Base-by-base conservation (phyloP, 139 green algal genomes). In the Chlorella sp. region DNA sequence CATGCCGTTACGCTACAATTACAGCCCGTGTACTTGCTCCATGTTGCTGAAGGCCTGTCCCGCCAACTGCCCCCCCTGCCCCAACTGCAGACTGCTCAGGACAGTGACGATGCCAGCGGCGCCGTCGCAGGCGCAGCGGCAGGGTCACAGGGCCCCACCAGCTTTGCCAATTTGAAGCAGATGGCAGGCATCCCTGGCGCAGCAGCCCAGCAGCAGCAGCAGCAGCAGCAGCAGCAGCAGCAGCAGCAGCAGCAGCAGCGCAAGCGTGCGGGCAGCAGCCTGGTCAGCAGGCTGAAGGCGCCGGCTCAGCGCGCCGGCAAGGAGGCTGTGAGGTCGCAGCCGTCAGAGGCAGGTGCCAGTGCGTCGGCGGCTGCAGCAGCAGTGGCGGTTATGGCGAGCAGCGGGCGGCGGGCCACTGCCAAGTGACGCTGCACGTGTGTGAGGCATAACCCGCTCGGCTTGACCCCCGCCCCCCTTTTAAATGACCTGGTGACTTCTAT, bases 131-230 rank as follows among this genome's bases (percentile, higher is more conserved):
- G 37, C 18, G 34, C 66, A 21, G 85, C 83, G 34, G 83, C 83
- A 36, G 68, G 64, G 14, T 75, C 80, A 22, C 71, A 85, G 32
- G 85, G 86, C 9, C 90, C 90, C 60, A 87, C 87, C 37, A 92
- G 64, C 81, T 92, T 92, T 92, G 90, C 90, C 37, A 91, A 92
- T 40, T 53, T 92, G 86, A 77, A 61, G 14, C 90, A 92, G 71
- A 92, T 89, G 89, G 89, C 80, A 3, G 89, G 82, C 68, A 81
- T 85, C 32, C 42, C 32, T 18, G 34, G 77, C 30, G 16, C 14
- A 1, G 79, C 24, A 5, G 71, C 36, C 48, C 48, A 57, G 48
- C 48, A 60, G 79, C 37, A 28, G 36, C 83, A 36, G 88, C n/a
- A 36, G 71, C 61, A 30, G 64, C 28, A n/a, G 81, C 82, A 85